These are phyloP conservation scores for Mortierella sp. DNA, from an alignment of 371 early-diverging fungal genomes.

Conservation along the genomic window DNA sequence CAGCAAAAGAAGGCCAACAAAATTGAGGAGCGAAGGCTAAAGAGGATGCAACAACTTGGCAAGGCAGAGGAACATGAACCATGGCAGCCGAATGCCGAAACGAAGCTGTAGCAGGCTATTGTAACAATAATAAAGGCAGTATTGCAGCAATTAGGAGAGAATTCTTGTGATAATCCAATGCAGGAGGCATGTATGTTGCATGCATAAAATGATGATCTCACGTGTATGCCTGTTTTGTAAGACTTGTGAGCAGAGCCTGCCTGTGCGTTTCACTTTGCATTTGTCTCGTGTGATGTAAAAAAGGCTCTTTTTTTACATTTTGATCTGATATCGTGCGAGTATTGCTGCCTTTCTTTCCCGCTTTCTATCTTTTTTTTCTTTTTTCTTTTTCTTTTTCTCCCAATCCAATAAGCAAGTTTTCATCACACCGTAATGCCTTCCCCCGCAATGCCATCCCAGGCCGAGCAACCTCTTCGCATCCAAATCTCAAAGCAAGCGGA, in stretches of 20 bases:
- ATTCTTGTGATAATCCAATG: too few species aligned
- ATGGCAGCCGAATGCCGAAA: background rate
- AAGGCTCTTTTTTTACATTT: background rate
- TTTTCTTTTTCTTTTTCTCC: background rate
- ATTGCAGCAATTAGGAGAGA: too few species aligned
- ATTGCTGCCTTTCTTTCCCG: too few species aligned
- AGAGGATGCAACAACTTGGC: constrained; percentile 32
- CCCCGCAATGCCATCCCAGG: constrained; percentile 1
- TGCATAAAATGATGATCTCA: too few species aligned
- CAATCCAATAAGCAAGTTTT: background rate
- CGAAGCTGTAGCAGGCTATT: constrained; percentile 13
- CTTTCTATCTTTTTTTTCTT: constrained; percentile 1
- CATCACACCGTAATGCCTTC: constrained; percentile 3
- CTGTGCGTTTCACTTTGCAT: background rate
- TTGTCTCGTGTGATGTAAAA: too few species aligned
- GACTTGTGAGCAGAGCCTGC: background rate
- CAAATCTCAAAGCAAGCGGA: constrained; percentile 4
- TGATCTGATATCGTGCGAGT: background rate
- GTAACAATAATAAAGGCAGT: too few species aligned
- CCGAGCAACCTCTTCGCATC: constrained; percentile 8
- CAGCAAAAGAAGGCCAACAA: constrained; percentile 68
- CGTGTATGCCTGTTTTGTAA: too few species aligned
- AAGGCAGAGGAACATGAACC: constrained; percentile 39
- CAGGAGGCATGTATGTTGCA: too few species aligned
- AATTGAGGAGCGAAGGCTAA: constrained; percentile 58